Evolutionary conservation across 805 yeast genomes (phyloP).

Genomic region (Ogataea neopini): DNA sequence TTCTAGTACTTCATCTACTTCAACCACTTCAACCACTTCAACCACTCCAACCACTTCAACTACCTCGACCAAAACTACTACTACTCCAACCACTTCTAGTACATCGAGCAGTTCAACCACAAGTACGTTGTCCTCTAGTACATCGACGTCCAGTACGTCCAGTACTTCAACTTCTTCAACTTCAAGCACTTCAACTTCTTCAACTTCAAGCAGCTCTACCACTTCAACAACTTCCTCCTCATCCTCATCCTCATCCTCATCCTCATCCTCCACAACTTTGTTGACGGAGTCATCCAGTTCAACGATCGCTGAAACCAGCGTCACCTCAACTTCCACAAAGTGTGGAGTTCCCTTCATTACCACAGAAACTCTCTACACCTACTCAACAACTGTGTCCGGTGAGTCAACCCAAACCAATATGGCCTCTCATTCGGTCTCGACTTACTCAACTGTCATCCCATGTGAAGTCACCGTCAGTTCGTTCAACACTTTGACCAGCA

Average conservation of each 20-base stretch:
- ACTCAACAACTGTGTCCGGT: constrained; percentile 1
- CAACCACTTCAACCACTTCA: constrained; percentile 3
- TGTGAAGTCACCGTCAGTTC: constrained; percentile 12
- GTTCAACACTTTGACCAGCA: constrained; percentile 9
- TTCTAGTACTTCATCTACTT: constrained; percentile 3
- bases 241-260: constrained; percentile 3
- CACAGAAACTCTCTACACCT: constrained; percentile 3
- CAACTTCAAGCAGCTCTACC: constrained; percentile 5
- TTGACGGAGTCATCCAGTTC: constrained; percentile 6
- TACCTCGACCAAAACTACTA: constrained; percentile 4
- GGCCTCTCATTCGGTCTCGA: constrained; percentile 5
- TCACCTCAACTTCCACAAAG: constrained; percentile 2
- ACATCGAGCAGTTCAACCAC: constrained; percentile 2
- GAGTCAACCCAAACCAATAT: neutral
- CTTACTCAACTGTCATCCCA: constrained; percentile 11
- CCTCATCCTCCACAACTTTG: constrained; percentile 10
- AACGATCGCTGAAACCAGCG: constrained; percentile 1
- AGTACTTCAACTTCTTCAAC: constrained; percentile 9
- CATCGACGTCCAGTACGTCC: constrained; percentile 5
- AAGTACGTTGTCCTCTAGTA: neutral
- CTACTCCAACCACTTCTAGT: neutral
- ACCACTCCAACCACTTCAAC: constrained; percentile 1
- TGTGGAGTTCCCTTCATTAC: constrained; percentile 11
- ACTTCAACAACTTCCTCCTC: constrained; percentile 3
- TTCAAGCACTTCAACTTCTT: constrained; percentile 7